These are phyloP conservation scores for Arachis hypogaea DNA, from an alignment of 306 rosid genomes.

Conservation along the genomic window DNA sequence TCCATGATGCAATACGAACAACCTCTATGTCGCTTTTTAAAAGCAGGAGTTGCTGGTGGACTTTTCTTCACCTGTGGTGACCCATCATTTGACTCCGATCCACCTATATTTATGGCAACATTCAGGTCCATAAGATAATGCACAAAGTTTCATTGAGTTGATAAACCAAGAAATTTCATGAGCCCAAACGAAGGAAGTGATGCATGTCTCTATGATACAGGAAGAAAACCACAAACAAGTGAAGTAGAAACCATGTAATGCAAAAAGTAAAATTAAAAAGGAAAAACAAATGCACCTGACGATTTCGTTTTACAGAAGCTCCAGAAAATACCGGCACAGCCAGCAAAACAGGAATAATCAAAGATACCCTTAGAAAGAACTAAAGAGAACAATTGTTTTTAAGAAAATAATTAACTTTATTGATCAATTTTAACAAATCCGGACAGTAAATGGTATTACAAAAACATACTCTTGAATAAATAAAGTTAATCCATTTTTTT, in stretches of 20 bases:
- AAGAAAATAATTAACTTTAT: constrained; percentile 2
- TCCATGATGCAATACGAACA: constrained; percentile 93
- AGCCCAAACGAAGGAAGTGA: constrained; percentile 8
- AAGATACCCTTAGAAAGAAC: constrained; percentile 1
- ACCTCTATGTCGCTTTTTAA: constrained; percentile 91
- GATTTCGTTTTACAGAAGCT: constrained; percentile 17
- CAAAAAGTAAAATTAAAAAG: constrained; percentile 25
- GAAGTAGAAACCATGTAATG: constrained; percentile 28
- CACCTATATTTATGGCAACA: constrained; percentile 44
- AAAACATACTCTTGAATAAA: constrained; percentile 7
- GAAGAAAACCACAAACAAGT: constrained; percentile 17
- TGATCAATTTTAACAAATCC: constrained; percentile 19
- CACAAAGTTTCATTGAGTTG: constrained; percentile 40
- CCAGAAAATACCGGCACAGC: constrained; percentile 21
- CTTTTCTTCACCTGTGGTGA: constrained; percentile 61
- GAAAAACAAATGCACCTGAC: background rate
- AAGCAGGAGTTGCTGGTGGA: constrained; percentile 67
- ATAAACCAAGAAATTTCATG: constrained; percentile 29
- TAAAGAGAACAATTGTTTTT: background rate
- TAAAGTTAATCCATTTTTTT: constrained; percentile 23
- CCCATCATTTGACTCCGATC: constrained; percentile 47
- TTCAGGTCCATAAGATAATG: constrained; percentile 33
- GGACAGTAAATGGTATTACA: background rate
- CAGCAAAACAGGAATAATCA: background rate
- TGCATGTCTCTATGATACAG: constrained; percentile 26